Evolutionary conservation across 2,329 filamentous ascomycete species (phyloP), one percentile per base, ranked within the genome.

Genomic region (Aplosporella prunicola): DNA sequence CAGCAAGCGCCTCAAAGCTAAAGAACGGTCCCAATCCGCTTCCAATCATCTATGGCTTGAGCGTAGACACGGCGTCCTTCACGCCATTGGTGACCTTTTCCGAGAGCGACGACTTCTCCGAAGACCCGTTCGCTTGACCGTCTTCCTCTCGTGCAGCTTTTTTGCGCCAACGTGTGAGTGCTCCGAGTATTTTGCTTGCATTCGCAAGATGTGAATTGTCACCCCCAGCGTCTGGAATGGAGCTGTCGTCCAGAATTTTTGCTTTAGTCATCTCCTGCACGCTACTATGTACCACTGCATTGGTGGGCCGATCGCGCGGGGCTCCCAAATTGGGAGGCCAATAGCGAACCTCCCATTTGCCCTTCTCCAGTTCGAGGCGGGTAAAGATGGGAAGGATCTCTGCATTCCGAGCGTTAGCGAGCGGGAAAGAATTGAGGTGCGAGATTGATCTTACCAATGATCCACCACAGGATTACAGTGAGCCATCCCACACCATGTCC

Each of bases 351-450:
- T 58, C 46, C 58, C 58, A 61, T 44, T 54, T 52, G 3, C 51
- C 55, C 0, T 53, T 32, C 39, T 58, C 53, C 15, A 59, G 50
- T 39, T 61, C 58, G 11, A 60, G 51, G 9, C 57, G 52, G 8
- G 51, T 56, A 37, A 59, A 57, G 27, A 60, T 40, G 3, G 58
- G 58, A 20, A 61, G 49, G 18, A 55, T 43, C 46, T 61, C 58
- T 60, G 35, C 25, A n/a, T n/a, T n/a, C n/a, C n/a, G n/a, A n/a
- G 23, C 14, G 14, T 8, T 18, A 26, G 36, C 25, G 13, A 20
- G 18, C 4, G 3, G 32, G 5, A 2, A 25, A 51, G 15, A 57
- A 40, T 11, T 18, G 9, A 11, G 5, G 3, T 24, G 25, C 7
- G 3, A 3, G 4, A 11, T 2, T 10, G n/a, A 23, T 14, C 40